Base-by-base conservation (phyloP, 768 basidiomycete genomes). In the Pulveroboletus sp. region DNA sequence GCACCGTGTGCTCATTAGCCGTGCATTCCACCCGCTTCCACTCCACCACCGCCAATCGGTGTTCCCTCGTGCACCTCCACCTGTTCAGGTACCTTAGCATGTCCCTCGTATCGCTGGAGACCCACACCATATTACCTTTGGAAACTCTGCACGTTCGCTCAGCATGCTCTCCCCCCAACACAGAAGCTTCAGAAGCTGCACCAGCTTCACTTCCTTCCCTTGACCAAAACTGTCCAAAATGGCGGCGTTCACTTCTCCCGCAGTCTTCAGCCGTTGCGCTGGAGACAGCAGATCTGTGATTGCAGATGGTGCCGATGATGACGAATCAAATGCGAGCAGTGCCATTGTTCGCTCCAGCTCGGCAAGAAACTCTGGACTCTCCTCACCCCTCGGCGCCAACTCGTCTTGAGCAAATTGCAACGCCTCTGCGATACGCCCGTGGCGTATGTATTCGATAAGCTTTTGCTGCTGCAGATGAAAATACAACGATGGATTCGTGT, bases 341-440 rank as follows among this genome's bases (percentile, higher is more conserved):
- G 93, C 90, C 93, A 98, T 97, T 25, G 94, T 95, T 43, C 85
- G 80, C 70, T 99, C 97, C 37, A 98, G 74, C 65, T 98, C 94
- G 17, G 81, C 72, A 38, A 98, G 75, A 67, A 95, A 97, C 65
- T 95, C 90, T 0, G 93, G 94, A 50, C 87, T 90, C 72, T 97
- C 91, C 62, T 97, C 92, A 4, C 93, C 95, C 6, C 94, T 84
- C 16, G 93, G 94, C 5, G 97, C 97, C 11, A 99, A 76, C 66
- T 98, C 94, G 43, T 83, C 79, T 59, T 97, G 92, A 3, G 97
- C 97, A 72, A 98, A 99, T 45, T 80, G 73, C 40, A 99, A 72
- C 1, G 94, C 97, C 35, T 90, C 85, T 6, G 74, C 69, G 51
- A 93, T 81, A 24, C 80, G 79, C 32, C 88, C 87, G 43, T 85